These are phyloP conservation scores for Colletotrichum sp. DNA, from an alignment of 2,329 filamentous ascomycete genomes.

Conservation along the genomic window DNA sequence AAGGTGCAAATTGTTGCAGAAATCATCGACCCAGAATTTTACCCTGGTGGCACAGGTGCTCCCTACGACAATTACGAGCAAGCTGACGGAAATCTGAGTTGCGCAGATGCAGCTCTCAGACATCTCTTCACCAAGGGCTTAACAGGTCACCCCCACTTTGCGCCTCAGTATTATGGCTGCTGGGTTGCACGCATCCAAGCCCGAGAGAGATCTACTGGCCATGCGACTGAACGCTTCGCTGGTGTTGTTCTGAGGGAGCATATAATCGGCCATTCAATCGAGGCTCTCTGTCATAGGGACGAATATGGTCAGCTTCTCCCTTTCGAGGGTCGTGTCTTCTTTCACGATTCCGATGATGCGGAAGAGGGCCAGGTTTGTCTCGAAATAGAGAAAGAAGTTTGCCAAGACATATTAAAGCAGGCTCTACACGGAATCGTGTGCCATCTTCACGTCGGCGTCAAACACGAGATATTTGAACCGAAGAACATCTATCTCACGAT, in stretches of 20 bases:
- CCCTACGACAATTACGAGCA: neutral
- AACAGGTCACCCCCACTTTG: neutral
- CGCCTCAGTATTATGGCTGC: neutral
- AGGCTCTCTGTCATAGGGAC: neutral
- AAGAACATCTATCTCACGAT: neutral
- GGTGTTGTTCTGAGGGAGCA: neutral
- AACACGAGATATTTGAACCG: neutral
- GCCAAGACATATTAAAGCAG: neutral
- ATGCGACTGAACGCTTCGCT: neutral
- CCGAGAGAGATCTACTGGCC: neutral
- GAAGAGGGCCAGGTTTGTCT: neutral
- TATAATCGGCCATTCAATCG: neutral
- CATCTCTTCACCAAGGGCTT: neutral
- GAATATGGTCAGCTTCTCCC: constrained; percentile 48
- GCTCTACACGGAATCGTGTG: neutral
- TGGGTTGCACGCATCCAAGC: neutral
- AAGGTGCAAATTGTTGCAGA: neutral
- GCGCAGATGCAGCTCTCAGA: neutral
- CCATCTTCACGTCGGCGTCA: neutral
- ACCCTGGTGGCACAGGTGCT: neutral
- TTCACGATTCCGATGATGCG: neutral
- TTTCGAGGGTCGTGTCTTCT: neutral
- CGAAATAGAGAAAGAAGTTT: neutral
- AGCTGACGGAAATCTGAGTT: neutral
- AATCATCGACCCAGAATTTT: neutral